Conservation (phyloP, 2,329 filamentous ascomycete genomes). For the Paraphoma chrysanthemicola region DNA sequence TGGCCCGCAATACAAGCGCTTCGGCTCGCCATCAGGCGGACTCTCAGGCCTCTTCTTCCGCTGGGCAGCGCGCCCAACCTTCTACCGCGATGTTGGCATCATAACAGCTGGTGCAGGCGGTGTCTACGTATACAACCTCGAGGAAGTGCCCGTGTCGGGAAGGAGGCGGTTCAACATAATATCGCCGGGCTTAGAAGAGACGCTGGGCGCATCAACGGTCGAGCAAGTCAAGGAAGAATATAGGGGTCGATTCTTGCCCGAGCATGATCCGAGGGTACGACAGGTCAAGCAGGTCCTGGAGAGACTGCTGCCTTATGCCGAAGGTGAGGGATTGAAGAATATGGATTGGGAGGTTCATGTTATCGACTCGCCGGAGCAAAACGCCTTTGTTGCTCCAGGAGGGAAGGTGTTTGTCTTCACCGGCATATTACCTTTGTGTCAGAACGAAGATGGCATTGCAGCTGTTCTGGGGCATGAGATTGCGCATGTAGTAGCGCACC, state of each 20-base stretch:
- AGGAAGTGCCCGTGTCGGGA: conserved; percentile 75
- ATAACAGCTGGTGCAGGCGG: conserved; percentile 53
- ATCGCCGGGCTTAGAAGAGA: conserved; percentile 61
- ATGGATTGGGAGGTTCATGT: conserved; percentile 73
- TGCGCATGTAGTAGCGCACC: conserved; percentile 67
- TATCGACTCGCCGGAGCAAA: conserved; percentile 72
- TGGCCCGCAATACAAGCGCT: conserved; percentile 40
- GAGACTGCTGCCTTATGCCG: conserved; percentile 71
- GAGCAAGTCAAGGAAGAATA: conserved; percentile 63
- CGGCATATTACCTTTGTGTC: conserved; percentile 72
- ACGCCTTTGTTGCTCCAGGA: conserved; percentile 79
- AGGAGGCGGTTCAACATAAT: conserved; percentile 77
- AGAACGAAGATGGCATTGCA: conserved; percentile 72
- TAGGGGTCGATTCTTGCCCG: conserved; percentile 63
- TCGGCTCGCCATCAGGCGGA: conserved; percentile 21
- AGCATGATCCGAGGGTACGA: conserved; percentile 63
- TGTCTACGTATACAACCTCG: conserved; percentile 74
- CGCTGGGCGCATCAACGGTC: conserved; percentile 62
- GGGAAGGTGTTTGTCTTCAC: conserved; percentile 83
- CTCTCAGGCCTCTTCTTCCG: conserved; percentile 32
- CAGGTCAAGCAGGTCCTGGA: conserved; percentile 70
- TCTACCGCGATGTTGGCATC: conserved; percentile 54
- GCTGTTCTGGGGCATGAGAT: conserved; percentile 82
- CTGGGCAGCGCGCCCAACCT: conserved; percentile 55
- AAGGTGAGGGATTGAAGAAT: conserved; percentile 52